phyloP scores from a whole-genome alignment of 176 grass and related monocot species.

The Alopecurus myosuroides region DNA sequence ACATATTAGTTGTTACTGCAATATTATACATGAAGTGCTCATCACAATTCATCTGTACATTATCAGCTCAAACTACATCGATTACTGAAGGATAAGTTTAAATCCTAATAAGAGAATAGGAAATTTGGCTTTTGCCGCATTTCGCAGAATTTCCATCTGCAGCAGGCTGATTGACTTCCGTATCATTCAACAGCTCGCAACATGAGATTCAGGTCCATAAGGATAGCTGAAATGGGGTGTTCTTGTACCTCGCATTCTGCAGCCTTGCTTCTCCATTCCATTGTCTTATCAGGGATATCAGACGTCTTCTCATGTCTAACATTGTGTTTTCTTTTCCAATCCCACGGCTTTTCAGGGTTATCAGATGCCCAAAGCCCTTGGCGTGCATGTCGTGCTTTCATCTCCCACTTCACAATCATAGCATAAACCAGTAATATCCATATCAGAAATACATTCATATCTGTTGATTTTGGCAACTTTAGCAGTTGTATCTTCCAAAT shows the following conservation, averaged over 20 bases:
- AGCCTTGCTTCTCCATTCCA: neutral
- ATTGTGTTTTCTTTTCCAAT: slow-evolving; percentile 34
- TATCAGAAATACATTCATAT: neutral
- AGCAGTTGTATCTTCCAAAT: neutral
- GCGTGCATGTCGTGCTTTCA: slow-evolving; percentile 8
- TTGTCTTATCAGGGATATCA: slow-evolving; percentile 4
- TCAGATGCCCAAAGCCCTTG: slow-evolving; percentile 30
- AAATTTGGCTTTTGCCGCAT: neutral
- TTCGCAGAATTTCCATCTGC: neutral
- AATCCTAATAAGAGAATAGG: neutral
- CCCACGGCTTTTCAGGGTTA: slow-evolving; percentile 42
- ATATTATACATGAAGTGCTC: neutral
- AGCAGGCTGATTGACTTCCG: neutral
- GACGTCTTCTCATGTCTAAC: neutral
- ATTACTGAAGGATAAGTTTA: neutral
- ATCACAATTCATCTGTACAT: neutral
- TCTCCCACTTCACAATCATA: slow-evolving; percentile 34
- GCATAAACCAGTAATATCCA: neutral
- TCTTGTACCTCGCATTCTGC: neutral
- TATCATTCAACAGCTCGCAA: neutral
- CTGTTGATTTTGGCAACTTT: neutral
- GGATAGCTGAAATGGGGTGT: neutral
- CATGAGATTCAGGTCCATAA: neutral
- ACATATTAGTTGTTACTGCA: neutral
- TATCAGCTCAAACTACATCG: neutral